Evolutionary conservation across 257 asterid species (phyloP).

Genomic region (Striga asiatica): DNA sequence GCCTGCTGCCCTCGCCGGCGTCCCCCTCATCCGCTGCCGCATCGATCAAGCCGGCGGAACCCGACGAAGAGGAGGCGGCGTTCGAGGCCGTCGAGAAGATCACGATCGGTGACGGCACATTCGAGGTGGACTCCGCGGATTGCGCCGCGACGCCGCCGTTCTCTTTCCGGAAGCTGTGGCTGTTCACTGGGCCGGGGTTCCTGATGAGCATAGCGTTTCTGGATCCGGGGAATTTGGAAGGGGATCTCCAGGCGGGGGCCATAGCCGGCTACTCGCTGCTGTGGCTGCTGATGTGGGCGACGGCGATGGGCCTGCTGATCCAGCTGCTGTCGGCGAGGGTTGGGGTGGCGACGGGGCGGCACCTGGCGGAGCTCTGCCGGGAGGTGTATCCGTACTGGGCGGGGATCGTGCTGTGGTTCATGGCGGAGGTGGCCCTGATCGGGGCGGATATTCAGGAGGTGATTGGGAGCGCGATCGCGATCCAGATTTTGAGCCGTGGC

Average conservation of each 20-base stretch:
- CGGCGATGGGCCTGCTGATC: slow-evolving; percentile 75
- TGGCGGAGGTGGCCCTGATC: slow-evolving; percentile 90
- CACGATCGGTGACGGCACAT: slow-evolving; percentile 27
- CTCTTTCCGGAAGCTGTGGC: slow-evolving; percentile 69
- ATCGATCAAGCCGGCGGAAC: slow-evolving; percentile 7
- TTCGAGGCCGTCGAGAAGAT: slow-evolving; percentile 56
- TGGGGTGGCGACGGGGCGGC: slow-evolving; percentile 93
- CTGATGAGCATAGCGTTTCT: slow-evolving; percentile 84
- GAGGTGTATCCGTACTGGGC: slow-evolving; percentile 91
- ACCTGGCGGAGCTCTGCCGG: slow-evolving; percentile 87
- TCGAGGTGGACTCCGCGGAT: slow-evolving; percentile 33
- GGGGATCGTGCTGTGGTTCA: slow-evolving; percentile 60
- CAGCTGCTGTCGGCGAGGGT: slow-evolving; percentile 72
- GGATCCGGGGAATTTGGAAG: slow-evolving; percentile 95
- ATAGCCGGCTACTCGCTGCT: slow-evolving; percentile 84
- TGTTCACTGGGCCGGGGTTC: slow-evolving; percentile 91
- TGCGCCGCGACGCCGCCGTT: slow-evolving; percentile 51
- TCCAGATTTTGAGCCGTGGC: slow-evolving; percentile 76
- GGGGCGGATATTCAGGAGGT: slow-evolving; percentile 99
- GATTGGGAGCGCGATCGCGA: slow-evolving; percentile 93
- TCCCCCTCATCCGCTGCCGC: slow-evolving; percentile 21
- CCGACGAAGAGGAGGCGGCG: slow-evolving; percentile 39
- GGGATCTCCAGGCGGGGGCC: slow-evolving; percentile 94
- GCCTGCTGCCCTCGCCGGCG: slow-evolving; percentile 28
- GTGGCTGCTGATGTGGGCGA: slow-evolving; percentile 89